A percentile compares a stretch with the other conserved stretches of the same genome.
These are phyloP conservation scores for Senna tora DNA, from an alignment of 306 rosid genomes.

Conservation along the genomic window DNA sequence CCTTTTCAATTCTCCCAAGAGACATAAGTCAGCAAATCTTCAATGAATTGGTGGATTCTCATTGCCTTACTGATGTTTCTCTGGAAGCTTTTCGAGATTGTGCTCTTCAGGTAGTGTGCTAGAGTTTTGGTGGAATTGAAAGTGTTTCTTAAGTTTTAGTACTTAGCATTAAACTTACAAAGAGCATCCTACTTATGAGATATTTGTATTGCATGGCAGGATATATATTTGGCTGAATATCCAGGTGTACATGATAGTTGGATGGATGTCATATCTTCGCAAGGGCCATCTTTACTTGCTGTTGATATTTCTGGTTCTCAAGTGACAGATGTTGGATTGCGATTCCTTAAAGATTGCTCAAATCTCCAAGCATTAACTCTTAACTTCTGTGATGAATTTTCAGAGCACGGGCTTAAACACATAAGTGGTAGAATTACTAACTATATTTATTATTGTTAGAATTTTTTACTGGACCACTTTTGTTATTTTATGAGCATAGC, in stretches of 20 bases:
- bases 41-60: slow-evolving; percentile 62
- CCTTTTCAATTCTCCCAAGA: slow-evolving; percentile 64
- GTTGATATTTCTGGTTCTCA: slow-evolving; percentile 68
- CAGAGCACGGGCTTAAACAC: slow-evolving; percentile 64
- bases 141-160: slow-evolving; percentile 32
- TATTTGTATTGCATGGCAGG: slow-evolving; percentile 49
- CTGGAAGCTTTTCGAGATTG: slow-evolving; percentile 64
- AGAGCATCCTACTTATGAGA: slow-evolving; percentile 14
- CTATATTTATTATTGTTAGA: slow-evolving; percentile 4
- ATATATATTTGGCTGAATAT: slow-evolving; percentile 62
- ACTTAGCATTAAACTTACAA: slow-evolving; percentile 3
- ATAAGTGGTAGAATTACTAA: slow-evolving; percentile 53
- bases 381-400: slow-evolving; percentile 60
- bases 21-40: slow-evolving; percentile 74
- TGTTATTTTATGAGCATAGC: slow-evolving; percentile 10
- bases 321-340: slow-evolving; percentile 62
- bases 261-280: slow-evolving; percentile 71
- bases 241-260: slow-evolving; percentile 66
- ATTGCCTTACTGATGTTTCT: slow-evolving; percentile 55
- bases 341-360: slow-evolving; percentile 56
- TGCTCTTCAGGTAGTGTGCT: slow-evolving; percentile 61
- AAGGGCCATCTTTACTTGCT: slow-evolving; percentile 62
- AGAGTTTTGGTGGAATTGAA: slow-evolving; percentile 30
- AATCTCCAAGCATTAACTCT: slow-evolving; percentile 60
- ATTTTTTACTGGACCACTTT: neutral